phyloP scores from a whole-genome alignment of 2,329 filamentous ascomycete species.

The Dothistroma septosporum region DNA sequence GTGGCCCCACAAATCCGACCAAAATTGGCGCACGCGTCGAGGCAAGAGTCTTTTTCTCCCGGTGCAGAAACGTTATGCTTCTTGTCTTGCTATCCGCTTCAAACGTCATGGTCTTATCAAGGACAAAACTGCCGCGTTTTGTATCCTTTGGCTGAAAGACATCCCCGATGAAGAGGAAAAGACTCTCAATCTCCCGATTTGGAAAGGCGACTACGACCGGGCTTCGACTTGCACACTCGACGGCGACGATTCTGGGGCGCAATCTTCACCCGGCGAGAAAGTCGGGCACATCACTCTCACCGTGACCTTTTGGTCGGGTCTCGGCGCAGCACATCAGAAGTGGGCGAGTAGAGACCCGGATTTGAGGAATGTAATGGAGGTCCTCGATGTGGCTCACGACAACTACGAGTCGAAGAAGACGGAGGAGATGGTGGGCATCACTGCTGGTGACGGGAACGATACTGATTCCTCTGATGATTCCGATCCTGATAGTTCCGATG shows the following conservation, averaged over 20 bases:
- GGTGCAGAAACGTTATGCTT: conserved; percentile 59
- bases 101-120: conserved; percentile 46
- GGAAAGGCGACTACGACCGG: conserved; percentile 60
- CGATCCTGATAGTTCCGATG: conserved; percentile 20
- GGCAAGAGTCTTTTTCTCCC: conserved; percentile 50
- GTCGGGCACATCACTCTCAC: conserved; percentile 57
- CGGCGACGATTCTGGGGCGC: neutral
- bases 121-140: conserved; percentile 57
- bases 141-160: conserved; percentile 66
- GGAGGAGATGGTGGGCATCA: conserved; percentile 25
- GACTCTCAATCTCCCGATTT: conserved; percentile 58
- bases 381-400: conserved; percentile 58
- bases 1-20: conserved; percentile 38
- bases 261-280: conserved; percentile 48
- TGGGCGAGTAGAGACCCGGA: conserved; percentile 54
- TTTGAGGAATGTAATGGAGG: conserved; percentile 59
- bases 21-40: conserved; percentile 51
- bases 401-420: conserved; percentile 44
- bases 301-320: conserved; percentile 58
- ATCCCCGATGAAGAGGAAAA: conserved; percentile 63
- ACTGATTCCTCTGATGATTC: conserved; percentile 16
- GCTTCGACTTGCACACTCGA: conserved; percentile 47
- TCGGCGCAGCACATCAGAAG: conserved; percentile 56
- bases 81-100: conserved; percentile 55
- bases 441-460: conserved; percentile 13